These are phyloP conservation scores for Lotus japonicus DNA, from an alignment of 306 rosid genomes.

Conservation along the genomic window DNA sequence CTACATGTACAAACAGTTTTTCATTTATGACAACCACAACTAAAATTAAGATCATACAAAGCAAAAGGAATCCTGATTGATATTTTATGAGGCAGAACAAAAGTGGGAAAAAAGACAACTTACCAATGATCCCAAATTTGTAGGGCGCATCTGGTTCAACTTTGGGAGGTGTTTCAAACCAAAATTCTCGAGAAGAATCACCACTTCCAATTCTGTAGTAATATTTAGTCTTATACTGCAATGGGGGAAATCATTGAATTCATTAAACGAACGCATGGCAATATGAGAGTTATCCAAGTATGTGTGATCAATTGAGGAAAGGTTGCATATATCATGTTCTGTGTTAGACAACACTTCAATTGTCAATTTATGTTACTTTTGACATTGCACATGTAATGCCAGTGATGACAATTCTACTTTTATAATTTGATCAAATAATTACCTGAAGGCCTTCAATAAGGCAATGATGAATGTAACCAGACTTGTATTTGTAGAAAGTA, in stretches of 20 bases:
- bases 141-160: conserved; percentile 62
- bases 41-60: background rate
- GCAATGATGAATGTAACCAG: conserved; percentile 92
- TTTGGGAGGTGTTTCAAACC: conserved; percentile 76
- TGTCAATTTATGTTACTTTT: conserved; percentile 6
- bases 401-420: conserved; percentile 5
- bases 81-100: conserved; percentile 17
- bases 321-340: background rate
- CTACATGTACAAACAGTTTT: conserved; percentile 35
- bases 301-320: conserved; percentile 8
- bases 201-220: conserved; percentile 82
- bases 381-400: background rate
- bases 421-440: conserved; percentile 1
- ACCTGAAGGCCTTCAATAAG: conserved; percentile 78
- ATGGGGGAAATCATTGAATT: conserved; percentile 20
- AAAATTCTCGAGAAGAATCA: conserved; percentile 82
- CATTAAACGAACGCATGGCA: background rate
- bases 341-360: background rate
- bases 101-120: conserved; percentile 23
- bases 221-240: conserved; percentile 75
- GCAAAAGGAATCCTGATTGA: background rate
- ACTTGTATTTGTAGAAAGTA: conserved; percentile 68
- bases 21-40: conserved; percentile 10
- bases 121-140: conserved; percentile 94
- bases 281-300: background rate